Evolutionary conservation across 192 early-diverging fungal species (phyloP), one percentile per base, ranked within the genome.

Genomic region (Geosiphon pyriformis): DNA sequence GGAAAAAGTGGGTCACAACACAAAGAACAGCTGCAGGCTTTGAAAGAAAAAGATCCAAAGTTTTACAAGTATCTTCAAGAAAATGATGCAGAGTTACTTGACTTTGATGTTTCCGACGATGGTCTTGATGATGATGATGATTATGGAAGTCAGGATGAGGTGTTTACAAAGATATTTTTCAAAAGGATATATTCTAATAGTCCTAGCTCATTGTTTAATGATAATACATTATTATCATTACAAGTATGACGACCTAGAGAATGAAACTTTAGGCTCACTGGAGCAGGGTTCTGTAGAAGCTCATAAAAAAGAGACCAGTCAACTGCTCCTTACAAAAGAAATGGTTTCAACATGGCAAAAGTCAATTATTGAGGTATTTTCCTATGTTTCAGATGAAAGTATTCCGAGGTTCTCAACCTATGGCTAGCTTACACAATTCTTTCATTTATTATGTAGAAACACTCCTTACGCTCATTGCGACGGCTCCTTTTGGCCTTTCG

Each of bases 41-140:
- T 97, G 75, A 88, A 89, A 68, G 76, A 87, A 61, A 87, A 87
- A 69, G 94, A 98, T 67, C 94, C 94, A 15, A 83, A 88, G 68
- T 98, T 98, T 74, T 94, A 87, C 80, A 79, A 98, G 74, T 98
- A 84, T 72, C 78, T 98, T 76, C 70, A 88, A 68, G 84, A 96
- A 74, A 92, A 96, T 63, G 92, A 95, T 75, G 70, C 82, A 32
- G 86, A 79, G 49, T 85, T 94, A 53, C 79, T 99, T 47, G 83
- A 87, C 11, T 95, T 97, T 79, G 85, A 85, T 22, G 74, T 85
- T 32, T 77, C 80, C 0, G 76, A 72, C 3, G 66, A 70, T 12
- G 73, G 52, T 0, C 64, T 61, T 11, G 70, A 54, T 3, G 61
- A 66, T 2, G 53, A 59, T 25, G 62, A 70, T 50, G 57, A 61